These are phyloP conservation scores for Westerdykella aurantiaca DNA, from an alignment of 2,329 filamentous ascomycete species.

Conservation along the genomic window DNA sequence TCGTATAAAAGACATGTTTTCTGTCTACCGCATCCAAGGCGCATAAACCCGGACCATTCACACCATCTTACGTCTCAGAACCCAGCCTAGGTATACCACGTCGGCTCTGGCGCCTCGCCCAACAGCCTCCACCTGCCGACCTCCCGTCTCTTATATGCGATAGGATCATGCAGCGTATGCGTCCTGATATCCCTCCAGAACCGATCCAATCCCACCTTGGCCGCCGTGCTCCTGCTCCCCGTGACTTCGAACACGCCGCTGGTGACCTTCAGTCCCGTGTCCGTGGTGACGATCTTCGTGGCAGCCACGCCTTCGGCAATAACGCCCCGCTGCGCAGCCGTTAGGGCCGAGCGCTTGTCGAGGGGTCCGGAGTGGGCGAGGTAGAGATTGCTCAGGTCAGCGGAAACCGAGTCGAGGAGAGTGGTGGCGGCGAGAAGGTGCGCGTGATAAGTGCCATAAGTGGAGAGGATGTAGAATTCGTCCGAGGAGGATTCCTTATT, in stretches of 20 bases:
- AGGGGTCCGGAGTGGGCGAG: constrained; percentile 29
- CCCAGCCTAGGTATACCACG: constrained; percentile 53
- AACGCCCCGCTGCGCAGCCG: constrained; percentile 51
- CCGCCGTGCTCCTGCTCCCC: constrained; percentile 52
- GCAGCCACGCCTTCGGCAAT: constrained; percentile 58
- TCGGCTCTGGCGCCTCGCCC: constrained; percentile 52
- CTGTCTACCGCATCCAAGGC: no score
- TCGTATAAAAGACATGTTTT: no score
- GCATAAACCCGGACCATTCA: no score
- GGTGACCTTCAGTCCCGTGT: constrained; percentile 54
- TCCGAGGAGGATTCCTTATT: constrained; percentile 55
- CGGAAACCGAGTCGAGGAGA: constrained; percentile 52
- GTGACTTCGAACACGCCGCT: constrained; percentile 60
- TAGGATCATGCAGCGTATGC: constrained; percentile 61
- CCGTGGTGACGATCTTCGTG: constrained; percentile 58
- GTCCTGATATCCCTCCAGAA: constrained; percentile 64
- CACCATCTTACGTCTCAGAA: no score
- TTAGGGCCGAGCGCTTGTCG: constrained; percentile 42
- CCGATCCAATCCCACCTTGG: constrained; percentile 56
- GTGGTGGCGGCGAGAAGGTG: constrained; percentile 56
- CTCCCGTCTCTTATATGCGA: constrained; percentile 62
- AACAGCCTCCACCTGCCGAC: constrained; percentile 54
- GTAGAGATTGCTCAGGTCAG: constrained; percentile 47
- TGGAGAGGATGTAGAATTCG: constrained; percentile 60
- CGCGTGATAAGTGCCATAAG: constrained; percentile 60